Conservation (phyloP, 78 protist genomes). For the Emiliania huxleyi region DNA sequence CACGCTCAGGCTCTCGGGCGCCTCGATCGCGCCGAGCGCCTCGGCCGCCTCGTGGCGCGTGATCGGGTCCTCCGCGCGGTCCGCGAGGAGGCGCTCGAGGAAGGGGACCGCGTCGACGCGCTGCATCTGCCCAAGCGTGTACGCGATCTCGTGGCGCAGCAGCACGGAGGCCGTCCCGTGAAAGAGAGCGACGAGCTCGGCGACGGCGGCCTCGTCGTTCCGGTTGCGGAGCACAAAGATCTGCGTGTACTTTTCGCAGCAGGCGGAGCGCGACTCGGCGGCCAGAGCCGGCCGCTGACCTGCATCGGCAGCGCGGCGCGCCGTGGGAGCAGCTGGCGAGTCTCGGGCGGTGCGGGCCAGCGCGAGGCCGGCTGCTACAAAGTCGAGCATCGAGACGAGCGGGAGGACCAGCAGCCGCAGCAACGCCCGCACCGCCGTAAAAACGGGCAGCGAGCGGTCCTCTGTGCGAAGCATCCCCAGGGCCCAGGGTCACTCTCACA, state of each 20-base stretch:
- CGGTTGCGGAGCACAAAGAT: constrained; percentile 1
- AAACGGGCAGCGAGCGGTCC: too few species aligned
- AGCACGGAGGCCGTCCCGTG: neutral
- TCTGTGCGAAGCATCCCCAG: too few species aligned
- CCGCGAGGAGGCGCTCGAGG: neutral
- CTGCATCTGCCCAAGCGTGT: constrained; percentile 39
- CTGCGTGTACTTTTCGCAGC: neutral
- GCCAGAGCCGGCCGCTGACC: neutral
- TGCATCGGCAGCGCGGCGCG: too few species aligned
- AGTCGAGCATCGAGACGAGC: too few species aligned
- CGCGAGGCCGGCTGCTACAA: too few species aligned
- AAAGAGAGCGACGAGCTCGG: neutral
- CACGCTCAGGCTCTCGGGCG: neutral
- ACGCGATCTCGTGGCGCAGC: constrained; percentile 25
- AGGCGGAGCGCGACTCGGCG: neutral
- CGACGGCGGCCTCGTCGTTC: neutral
- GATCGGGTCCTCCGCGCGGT: neutral
- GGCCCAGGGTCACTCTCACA: too few species aligned
- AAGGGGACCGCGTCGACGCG: neutral
- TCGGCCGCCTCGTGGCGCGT: constrained; percentile 41
- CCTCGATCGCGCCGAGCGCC: constrained; percentile 33
- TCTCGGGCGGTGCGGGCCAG: too few species aligned
- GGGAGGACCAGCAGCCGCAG: too few species aligned
- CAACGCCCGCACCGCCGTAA: too few species aligned
- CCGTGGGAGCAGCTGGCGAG: too few species aligned